phyloP scores from a whole-genome alignment of 176 grass and related monocot species.

The Saccharum officinarum region DNA sequence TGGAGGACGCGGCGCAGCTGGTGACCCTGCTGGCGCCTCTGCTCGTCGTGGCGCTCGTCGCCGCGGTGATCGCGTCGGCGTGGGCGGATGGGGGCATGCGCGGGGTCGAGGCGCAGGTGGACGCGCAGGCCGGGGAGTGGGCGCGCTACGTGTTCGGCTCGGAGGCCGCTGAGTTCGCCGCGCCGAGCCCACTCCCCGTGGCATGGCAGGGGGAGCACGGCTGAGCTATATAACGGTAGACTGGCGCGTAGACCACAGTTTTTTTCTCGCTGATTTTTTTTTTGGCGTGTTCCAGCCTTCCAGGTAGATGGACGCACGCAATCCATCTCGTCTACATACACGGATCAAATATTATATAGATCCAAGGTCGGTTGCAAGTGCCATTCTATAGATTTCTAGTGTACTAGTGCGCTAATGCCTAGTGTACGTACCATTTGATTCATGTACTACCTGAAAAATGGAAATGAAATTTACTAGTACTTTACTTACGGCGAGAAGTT shows the following conservation, averaged over 20 bases:
- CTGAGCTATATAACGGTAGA: not conserved
- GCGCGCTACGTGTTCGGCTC: conserved; percentile 59
- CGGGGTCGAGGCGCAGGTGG: conserved; percentile 32
- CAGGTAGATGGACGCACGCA: too few relatives aligned
- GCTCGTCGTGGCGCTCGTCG: conserved; percentile 50
- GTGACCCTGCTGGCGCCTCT: conserved; percentile 43
- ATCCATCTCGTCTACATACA: not conserved
- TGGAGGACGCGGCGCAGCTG: conserved; percentile 33
- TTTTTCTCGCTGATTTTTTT: not conserved
- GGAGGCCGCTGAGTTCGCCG: conserved; percentile 16
- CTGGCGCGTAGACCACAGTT: not conserved
- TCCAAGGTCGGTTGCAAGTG: not conserved
- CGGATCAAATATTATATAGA: conserved; percentile 33
- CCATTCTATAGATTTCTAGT: not conserved
- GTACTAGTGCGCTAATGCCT: not conserved
- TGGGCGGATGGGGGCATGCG: not conserved
- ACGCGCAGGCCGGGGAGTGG: conserved; percentile 53
- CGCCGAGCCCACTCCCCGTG: not conserved
- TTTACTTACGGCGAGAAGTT: too few relatives aligned
- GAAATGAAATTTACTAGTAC: not conserved
- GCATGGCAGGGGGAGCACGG: not conserved
- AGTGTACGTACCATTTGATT: not conserved
- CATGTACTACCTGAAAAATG: not conserved
- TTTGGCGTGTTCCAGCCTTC: not conserved
- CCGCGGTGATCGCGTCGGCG: conserved; percentile 43